Evolutionary conservation across 2,329 filamentous ascomycete species (phyloP).

Genomic region (Xylariaceae sp.): DNA sequence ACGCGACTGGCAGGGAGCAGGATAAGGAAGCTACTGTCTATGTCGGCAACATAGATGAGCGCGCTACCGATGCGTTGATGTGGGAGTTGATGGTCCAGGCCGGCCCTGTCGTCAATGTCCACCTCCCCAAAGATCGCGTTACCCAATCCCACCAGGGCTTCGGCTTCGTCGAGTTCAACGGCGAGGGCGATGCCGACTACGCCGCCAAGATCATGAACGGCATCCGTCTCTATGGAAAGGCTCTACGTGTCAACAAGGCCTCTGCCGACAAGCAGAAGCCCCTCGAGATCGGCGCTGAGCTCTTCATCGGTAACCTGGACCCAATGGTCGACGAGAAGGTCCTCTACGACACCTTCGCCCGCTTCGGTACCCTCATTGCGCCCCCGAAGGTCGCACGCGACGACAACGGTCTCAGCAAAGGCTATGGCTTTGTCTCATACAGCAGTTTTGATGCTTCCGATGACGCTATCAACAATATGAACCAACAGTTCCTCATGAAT

Average conservation of each 20-base stretch:
- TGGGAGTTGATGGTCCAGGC: conserved; percentile 99
- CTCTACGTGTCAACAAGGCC: conserved; percentile 92
- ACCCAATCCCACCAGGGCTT: conserved; percentile 96
- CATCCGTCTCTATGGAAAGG: conserved; percentile 87
- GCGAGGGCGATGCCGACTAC: conserved; percentile 93
- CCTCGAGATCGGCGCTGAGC: conserved; percentile 89
- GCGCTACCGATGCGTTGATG: conserved; percentile 81
- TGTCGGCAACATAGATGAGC: conserved; percentile 97
- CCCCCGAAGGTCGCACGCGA: conserved; percentile 91
- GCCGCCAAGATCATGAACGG: conserved; percentile 96
- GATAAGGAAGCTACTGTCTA: conserved; percentile 98
- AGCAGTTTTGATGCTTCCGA: conserved; percentile 92
- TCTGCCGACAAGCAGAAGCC: conserved; percentile 89
- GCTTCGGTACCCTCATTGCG: conserved; percentile 81
- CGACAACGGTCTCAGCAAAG: conserved; percentile 82
- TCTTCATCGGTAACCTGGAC: conserved; percentile 95
- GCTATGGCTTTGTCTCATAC: conserved; percentile 94
- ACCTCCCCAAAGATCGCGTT: conserved; percentile 96
- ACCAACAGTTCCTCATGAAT: conserved; percentile 94
- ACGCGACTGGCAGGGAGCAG: conserved; percentile 65
- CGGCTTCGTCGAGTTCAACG: conserved; percentile 97
- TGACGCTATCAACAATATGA: conserved; percentile 85
- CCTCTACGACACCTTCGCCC: conserved; percentile 87
- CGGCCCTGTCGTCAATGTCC: conserved; percentile 95
- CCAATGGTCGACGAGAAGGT: conserved; percentile 92